Base-by-base conservation (phyloP, 202 grass and related monocot species). In the Setaria viridis region DNA sequence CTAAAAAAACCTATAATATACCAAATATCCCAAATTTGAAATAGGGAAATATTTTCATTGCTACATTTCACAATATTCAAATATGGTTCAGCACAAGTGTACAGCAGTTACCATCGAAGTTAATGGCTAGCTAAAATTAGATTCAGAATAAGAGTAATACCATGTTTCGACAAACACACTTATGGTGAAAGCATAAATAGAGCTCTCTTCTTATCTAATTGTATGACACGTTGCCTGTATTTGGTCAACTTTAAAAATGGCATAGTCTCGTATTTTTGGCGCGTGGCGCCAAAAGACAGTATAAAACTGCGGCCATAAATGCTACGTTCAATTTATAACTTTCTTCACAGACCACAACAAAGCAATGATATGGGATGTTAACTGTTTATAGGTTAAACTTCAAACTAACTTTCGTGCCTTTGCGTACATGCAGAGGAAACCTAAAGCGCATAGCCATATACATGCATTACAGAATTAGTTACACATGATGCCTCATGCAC, bases 351-450 rank as follows among this genome's bases (percentile, higher is more conserved):
- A 59, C 3, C 34, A 49, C 7, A 0, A 25, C 39, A 69, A 41
- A 76, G 10, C 3, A 10, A 69, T 33, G 32, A 7, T 19, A 11
- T 6, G 20, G 3, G 7, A 47, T 47, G 37, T 39, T 20, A 81
- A 13, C 21, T 35, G 10, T 20, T 34, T 34, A 20, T 48, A 75
- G 47, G 3, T 48, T 49, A 51, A 71, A 3, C 1, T n/a, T 1
- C 19, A 68, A 67, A 13, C 9, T 65, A 60, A 73, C 13, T 82
- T 58, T 12, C 19, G 0, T 20, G 43, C 41, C 62, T 69, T 58
- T 42, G 70, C 3, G 12, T 76, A 49, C 29, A 76, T 87, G 39
- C 39, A 76, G 30, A 87, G 34, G 42, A 47, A 74, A 74, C 37
- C 39, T 29, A 47, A 62, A 17, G 8, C 16, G 42, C 51, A 53